Conservation (phyloP, 2,329 filamentous ascomycete genomes). For the Talaromyces sp. region DNA sequence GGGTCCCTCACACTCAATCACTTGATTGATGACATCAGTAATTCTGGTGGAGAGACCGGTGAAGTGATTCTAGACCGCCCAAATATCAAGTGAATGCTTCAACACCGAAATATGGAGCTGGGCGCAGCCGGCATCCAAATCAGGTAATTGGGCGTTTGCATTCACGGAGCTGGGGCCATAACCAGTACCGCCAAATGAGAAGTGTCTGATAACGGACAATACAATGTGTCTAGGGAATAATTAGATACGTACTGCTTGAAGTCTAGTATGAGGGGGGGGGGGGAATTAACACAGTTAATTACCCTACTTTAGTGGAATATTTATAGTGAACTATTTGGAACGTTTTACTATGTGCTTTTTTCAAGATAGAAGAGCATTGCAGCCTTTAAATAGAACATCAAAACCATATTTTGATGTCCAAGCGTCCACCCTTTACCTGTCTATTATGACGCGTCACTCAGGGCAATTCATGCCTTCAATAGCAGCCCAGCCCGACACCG, state of each 20-base stretch:
- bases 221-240: neutral
- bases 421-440: neutral
- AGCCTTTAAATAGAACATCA: neutral
- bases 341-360: neutral
- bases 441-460: neutral
- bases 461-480: neutral
- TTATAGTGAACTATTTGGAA: neutral
- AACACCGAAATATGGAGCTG: neutral
- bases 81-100: neutral
- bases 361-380: neutral
- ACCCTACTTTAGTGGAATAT: neutral
- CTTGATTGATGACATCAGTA: neutral
- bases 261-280: neutral
- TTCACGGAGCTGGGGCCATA: neutral
- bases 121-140: neutral
- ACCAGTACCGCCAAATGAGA: too few species aligned
- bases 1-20: neutral
- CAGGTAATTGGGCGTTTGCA: neutral
- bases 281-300: neutral
- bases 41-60: neutral
- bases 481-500: neutral
- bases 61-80: neutral
- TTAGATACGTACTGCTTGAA: neutral
- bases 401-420: neutral
- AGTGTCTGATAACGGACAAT: neutral